Conservation (phyloP, 345 rosid species). For the Moricandia moricandioides region DNA sequence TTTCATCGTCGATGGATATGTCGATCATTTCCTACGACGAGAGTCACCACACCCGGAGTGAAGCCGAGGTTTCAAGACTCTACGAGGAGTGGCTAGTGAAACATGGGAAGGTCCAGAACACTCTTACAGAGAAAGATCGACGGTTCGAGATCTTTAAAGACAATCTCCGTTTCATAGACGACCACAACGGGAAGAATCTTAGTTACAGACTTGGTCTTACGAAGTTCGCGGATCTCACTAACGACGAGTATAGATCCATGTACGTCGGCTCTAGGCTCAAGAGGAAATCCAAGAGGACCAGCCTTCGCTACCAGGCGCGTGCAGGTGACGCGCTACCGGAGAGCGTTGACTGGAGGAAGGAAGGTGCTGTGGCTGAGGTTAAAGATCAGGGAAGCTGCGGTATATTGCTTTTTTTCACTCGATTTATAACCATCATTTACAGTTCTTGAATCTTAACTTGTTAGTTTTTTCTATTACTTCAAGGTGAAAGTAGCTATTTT, state of each 20-base stretch:
- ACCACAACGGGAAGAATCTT: constrained; percentile 61
- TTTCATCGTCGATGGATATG: constrained; percentile 71
- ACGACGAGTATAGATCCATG: constrained; percentile 84
- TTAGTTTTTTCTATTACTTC: too few species aligned
- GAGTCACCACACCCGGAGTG: constrained; percentile 43
- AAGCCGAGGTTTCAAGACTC: constrained; percentile 57
- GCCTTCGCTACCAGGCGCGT: constrained; percentile 52
- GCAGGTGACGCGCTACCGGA: constrained; percentile 66
- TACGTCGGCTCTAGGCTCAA: constrained; percentile 54
- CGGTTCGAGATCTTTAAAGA: constrained; percentile 79
- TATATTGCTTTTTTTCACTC: constrained; percentile 32
- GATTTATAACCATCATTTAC: too few species aligned
- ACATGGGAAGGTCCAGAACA: constrained; percentile 70
- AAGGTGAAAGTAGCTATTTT: too few species aligned
- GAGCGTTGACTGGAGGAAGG: constrained; percentile 71
- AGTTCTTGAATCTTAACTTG: too few species aligned
- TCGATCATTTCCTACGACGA: constrained; percentile 73
- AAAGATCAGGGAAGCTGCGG: constrained; percentile 88
- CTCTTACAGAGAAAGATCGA: constrained; percentile 64
- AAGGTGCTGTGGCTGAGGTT: constrained; percentile 73
- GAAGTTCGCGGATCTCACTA: constrained; percentile 83
- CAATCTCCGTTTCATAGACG: constrained; percentile 76
- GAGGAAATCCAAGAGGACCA: constrained; percentile 39
- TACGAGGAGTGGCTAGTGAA: constrained; percentile 74
- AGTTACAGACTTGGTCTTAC: constrained; percentile 66